phyloP scores from a whole-genome alignment of 306 rosid genomes.

The Prunus kanzakura region DNA sequence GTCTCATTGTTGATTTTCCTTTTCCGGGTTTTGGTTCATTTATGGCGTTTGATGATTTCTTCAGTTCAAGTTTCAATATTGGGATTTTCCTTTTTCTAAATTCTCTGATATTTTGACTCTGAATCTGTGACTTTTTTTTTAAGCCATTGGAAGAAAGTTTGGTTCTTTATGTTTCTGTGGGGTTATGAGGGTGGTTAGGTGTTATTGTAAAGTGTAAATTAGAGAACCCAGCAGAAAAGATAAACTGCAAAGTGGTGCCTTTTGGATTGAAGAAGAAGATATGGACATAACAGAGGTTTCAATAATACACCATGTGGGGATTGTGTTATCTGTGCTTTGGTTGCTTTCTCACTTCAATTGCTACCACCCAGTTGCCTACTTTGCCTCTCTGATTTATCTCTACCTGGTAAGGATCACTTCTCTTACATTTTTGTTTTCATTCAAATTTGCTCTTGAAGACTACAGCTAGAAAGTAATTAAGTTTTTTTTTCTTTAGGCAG shows the following conservation, averaged over 20 bases:
- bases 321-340: conserved; percentile 55
- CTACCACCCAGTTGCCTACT: conserved; percentile 48
- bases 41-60: neutral
- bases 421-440: neutral
- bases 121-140: neutral
- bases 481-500: neutral
- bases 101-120: neutral
- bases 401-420: conserved; percentile 44
- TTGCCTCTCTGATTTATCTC: conserved; percentile 59
- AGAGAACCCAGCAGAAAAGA: neutral
- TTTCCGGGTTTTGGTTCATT: conserved; percentile 11
- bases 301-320: conserved; percentile 65
- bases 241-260: neutral
- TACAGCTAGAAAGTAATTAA: neutral
- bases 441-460: neutral
- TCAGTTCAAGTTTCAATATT: neutral
- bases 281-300: conserved; percentile 53
- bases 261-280: neutral
- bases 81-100: neutral
- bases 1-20: neutral
- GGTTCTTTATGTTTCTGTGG: neutral
- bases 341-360: conserved; percentile 48
- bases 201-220: neutral
- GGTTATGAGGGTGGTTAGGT: neutral
- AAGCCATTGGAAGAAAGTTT: neutral